Conservation (phyloP, 2,329 filamentous ascomycete species). For the Colletotrichum aenigma region DNA sequence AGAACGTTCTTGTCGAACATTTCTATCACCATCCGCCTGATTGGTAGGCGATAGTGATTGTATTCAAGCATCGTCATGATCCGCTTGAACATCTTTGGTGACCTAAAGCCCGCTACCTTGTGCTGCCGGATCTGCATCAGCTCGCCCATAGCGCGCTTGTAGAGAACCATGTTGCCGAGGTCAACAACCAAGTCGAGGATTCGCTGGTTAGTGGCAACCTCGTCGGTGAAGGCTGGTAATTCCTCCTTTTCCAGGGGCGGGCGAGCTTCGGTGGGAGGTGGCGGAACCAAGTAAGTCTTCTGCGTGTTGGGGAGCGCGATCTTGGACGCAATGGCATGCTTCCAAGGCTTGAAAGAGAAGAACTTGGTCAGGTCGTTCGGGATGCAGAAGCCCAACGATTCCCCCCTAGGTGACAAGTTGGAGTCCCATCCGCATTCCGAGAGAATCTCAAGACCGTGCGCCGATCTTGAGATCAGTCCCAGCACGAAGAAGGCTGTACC, state of each 20-base stretch:
- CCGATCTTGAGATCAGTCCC: conserved; percentile 87
- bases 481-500: conserved; percentile 97
- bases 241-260: conserved; percentile 48
- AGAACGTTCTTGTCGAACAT: conserved; percentile 92
- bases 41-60: conserved; percentile 86
- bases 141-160: conserved; percentile 84
- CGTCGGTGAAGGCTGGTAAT: conserved; percentile 52
- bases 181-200: conserved; percentile 87
- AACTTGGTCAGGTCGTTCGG: conserved; percentile 79
- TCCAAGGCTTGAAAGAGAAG: conserved; percentile 72
- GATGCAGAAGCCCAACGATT: conserved; percentile 86
- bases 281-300: conserved; percentile 52
- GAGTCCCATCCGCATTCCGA: conserved; percentile 93
- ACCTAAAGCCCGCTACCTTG: conserved; percentile 76
- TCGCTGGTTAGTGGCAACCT: conserved; percentile 72
- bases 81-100: conserved; percentile 80
- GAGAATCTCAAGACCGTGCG: conserved; percentile 90
- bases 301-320: conserved; percentile 56
- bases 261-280: conserved; percentile 44
- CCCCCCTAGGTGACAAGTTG: conserved; percentile 81
- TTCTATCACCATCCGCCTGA: conserved; percentile 89
- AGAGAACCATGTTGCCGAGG: conserved; percentile 90
- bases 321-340: conserved; percentile 49
- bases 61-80: conserved; percentile 84
- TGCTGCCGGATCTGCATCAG: conserved; percentile 79